phyloP scores from a whole-genome alignment of 208 protist genomes.

The Trypanosoma brucei region DNA sequence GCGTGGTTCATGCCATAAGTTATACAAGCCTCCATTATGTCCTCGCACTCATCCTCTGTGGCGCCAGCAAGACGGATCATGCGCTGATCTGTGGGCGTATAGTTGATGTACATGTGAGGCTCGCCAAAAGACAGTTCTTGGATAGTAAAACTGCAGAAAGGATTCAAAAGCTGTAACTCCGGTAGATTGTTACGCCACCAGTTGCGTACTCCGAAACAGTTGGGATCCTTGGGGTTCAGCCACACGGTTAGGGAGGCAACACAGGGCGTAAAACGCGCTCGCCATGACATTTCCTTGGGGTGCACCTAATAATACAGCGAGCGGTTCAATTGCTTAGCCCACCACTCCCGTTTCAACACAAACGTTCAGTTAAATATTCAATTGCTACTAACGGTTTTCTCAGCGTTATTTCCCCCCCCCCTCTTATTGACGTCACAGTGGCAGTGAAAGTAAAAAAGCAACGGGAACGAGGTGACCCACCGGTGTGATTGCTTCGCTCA shows the following conservation, averaged over 20 bases:
- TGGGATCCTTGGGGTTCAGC: constrained; percentile 91
- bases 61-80: constrained; percentile 84
- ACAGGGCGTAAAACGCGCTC: constrained; percentile 85
- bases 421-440: too few relatives aligned
- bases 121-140: constrained; percentile 89
- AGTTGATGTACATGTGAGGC: constrained; percentile 90
- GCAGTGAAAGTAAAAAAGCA: too few relatives aligned
- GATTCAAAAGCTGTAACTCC: constrained; percentile 87
- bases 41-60: constrained; percentile 88
- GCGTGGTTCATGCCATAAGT: constrained; percentile 89
- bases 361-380: too few relatives aligned
- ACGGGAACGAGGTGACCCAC: too few relatives aligned
- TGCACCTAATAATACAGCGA: too few relatives aligned
- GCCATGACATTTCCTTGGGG: constrained; percentile 69
- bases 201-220: constrained; percentile 90
- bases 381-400: too few relatives aligned
- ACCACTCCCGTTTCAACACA: too few relatives aligned
- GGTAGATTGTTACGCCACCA: constrained; percentile 90
- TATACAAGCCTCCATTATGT: constrained; percentile 87
- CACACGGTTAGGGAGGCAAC: constrained; percentile 80
- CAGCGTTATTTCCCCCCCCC: too few relatives aligned
- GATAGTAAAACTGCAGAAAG: constrained; percentile 85
- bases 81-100: constrained; percentile 82
- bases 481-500: too few relatives aligned
- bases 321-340: too few relatives aligned